A percentile compares a stretch with the other conserved stretches of the same genome.
These are phyloP conservation scores for Termitomyces heimii DNA, from an alignment of 768 basidiomycete species.

Conservation along the genomic window DNA sequence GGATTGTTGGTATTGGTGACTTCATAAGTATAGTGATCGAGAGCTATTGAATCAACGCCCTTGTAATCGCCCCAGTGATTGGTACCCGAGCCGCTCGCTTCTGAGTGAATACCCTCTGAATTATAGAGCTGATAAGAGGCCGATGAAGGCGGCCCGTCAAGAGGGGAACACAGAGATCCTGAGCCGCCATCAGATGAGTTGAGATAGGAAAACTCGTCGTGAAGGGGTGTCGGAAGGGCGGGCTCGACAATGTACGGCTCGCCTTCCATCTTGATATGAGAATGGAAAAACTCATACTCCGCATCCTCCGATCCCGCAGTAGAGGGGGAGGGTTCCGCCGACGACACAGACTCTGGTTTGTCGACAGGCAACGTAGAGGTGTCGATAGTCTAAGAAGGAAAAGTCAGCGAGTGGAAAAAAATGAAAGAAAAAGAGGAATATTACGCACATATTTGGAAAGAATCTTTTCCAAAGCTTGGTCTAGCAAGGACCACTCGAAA, in stretches of 20 bases:
- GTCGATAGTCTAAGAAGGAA: conserved; percentile 36
- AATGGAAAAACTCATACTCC: conserved; percentile 7
- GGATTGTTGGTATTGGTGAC: conserved; percentile 4
- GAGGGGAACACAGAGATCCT: conserved; percentile 26
- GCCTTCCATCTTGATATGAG: conserved; percentile 11
- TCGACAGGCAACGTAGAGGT: conserved; percentile 28
- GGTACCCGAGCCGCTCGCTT: conserved; percentile 17
- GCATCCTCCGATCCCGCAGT: conserved; percentile 17
- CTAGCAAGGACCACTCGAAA: conserved; percentile 70
- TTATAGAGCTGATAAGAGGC: conserved; percentile 11
- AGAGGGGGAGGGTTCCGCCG: conserved; percentile 24
- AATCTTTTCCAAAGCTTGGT: conserved; percentile 71
- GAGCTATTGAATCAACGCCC: conserved; percentile 8
- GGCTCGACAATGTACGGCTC: conserved; percentile 10
- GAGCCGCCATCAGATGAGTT: conserved; percentile 19
- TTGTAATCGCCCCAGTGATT: conserved; percentile 18
- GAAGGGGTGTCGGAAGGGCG: conserved; percentile 14
- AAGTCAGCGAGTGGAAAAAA: background rate
- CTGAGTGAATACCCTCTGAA: conserved; percentile 9
- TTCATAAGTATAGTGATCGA: conserved; percentile 13
- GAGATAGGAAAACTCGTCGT: conserved; percentile 22
- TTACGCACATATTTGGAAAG: conserved; percentile 74
- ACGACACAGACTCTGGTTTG: conserved; percentile 21
- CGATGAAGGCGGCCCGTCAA: conserved; percentile 16
- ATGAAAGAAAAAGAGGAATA: background rate